Base-by-base conservation (phyloP, 192 early-diverging fungal species). In the Coemansia umbellata region DNA sequence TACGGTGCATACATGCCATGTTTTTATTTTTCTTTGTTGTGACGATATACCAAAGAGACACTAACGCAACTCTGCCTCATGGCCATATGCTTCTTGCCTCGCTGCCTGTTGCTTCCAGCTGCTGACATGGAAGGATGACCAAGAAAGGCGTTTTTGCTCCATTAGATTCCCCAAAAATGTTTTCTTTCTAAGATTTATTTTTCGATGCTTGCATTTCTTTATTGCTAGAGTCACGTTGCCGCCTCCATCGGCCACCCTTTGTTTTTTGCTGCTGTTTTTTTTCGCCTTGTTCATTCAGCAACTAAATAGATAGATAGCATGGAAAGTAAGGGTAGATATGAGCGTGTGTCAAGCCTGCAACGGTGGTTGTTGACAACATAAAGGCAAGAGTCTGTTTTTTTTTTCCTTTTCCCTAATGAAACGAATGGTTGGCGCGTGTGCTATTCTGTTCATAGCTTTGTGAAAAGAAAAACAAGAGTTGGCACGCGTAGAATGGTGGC, bases 181-280 rank as follows among this genome's bases (percentile, higher is more conserved):
- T 35, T 35, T n/a, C 33, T 35, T 35, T 9, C n/a, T 27, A 14
- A 26, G 22, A 5, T 23, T 9, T 27, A 13, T 4, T 24, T 44
- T 4, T 1, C 24, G 41, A 47, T 61, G 27, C 59, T 36, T 62
- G 60, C 53, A 55, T 43, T 35, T 37, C 40, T 54, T 48, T 55
- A 63, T 63, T 55, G 53, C 45, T 22, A 50, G 3, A 33, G 60
- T 63, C 60, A 63, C 60, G 53, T 50, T 63, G 30, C 33, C 21
- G 21, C 39, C 31, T 42, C 50, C 37, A 39, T 8, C 43, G n/a
- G 14, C 9, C 22, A 28, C 23, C 43, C 23, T n/a, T 15, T 45
- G 43, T 23, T 3, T 43, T 43, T 19, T 22, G 11, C 14, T 22
- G n/a, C 41, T 45, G 24, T 13, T 45, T 28, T 11, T n/a, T 28